A percentile compares a stretch with the other conserved stretches of the same genome.
These are phyloP conservation scores for Suillus luteus DNA, from an alignment of 768 basidiomycete species.

Conservation along the genomic window DNA sequence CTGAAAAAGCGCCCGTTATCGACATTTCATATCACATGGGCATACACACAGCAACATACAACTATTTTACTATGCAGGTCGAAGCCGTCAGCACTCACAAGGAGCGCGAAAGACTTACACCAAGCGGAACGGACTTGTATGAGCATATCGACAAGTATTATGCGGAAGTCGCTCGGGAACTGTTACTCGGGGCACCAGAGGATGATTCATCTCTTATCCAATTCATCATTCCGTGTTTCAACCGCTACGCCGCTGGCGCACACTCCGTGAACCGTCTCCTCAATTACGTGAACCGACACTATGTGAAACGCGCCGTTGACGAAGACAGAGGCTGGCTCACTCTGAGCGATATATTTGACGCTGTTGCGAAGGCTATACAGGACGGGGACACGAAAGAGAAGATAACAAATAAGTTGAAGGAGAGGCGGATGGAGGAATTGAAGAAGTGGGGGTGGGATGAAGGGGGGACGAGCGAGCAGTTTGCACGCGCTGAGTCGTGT, in stretches of 20 bases:
- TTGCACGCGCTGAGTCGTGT: conserved; percentile 63
- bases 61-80: conserved; percentile 69
- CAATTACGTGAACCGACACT: conserved; percentile 71
- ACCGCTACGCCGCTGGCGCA: conserved; percentile 67
- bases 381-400: conserved; percentile 60
- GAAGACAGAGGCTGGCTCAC: conserved; percentile 81
- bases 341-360: conserved; percentile 63
- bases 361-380: conserved; percentile 52
- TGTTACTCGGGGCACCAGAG: conserved; percentile 61
- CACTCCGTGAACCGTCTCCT: conserved; percentile 71
- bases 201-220: conserved; percentile 68
- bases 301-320: conserved; percentile 75
- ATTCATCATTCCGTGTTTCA: conserved; percentile 72
- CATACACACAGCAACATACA: conserved; percentile 81
- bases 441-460: conserved; percentile 71
- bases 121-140: conserved; percentile 70
- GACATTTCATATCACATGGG: conserved; percentile 75
- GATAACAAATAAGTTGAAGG: conserved; percentile 57
- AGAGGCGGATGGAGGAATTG: conserved; percentile 62
- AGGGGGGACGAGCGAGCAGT: conserved; percentile 46
- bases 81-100: conserved; percentile 44
- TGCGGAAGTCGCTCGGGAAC: conserved; percentile 58
- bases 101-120: conserved; percentile 31
- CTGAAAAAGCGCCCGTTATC: conserved; percentile 66
- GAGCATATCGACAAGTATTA: conserved; percentile 74